Evolutionary conservation across 257 asterid species (phyloP).

Genomic region (Rauvolfia tetraphylla): DNA sequence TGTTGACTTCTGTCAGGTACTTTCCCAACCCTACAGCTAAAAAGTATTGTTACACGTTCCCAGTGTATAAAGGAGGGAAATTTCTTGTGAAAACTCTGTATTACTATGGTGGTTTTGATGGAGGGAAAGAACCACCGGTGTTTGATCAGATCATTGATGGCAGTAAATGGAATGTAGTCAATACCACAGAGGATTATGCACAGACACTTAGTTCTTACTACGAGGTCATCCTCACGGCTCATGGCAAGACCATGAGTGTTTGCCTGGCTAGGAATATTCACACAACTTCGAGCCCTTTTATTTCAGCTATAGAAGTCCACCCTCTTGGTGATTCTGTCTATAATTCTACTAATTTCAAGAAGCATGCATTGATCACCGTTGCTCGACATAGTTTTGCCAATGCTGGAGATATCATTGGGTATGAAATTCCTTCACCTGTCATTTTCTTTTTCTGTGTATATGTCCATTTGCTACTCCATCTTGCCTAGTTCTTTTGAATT

Average conservation of each 20-base stretch:
- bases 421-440: slow-evolving; percentile 12
- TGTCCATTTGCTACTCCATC: neutral
- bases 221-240: slow-evolving; percentile 64
- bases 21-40: slow-evolving; percentile 47
- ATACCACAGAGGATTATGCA: slow-evolving; percentile 68
- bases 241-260: slow-evolving; percentile 40
- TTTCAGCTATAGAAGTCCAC: slow-evolving; percentile 67
- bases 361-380: slow-evolving; percentile 47
- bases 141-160: slow-evolving; percentile 92
- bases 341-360: slow-evolving; percentile 57
- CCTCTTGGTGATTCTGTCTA: slow-evolving; percentile 54
- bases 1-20: slow-evolving; percentile 51
- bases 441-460: neutral
- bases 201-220: slow-evolving; percentile 59
- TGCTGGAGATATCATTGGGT: slow-evolving; percentile 49
- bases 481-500: too few species aligned
- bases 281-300: slow-evolving; percentile 63
- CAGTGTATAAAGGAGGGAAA: slow-evolving; percentile 52
- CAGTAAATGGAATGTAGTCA: slow-evolving; percentile 65
- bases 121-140: slow-evolving; percentile 71
- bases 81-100: slow-evolving; percentile 55
- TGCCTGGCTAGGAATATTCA: slow-evolving; percentile 69
- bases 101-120: slow-evolving; percentile 81
- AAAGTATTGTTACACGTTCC: slow-evolving; percentile 61
- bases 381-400: slow-evolving; percentile 63